These are phyloP conservation scores for Leishmania arabica DNA, from an alignment of 208 protist species.

Conservation along the genomic window DNA sequence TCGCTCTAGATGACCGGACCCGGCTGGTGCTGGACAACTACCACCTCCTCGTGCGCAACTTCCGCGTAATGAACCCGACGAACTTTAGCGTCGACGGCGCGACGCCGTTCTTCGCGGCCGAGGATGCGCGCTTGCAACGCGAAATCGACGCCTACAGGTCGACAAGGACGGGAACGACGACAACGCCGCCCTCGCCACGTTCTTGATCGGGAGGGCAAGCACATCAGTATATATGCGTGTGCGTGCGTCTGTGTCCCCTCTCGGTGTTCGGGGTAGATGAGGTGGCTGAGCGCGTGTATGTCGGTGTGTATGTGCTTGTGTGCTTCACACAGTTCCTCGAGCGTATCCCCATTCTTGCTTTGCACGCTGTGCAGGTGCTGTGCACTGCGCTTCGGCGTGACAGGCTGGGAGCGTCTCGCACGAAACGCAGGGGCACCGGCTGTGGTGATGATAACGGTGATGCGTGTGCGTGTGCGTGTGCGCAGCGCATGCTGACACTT, in stretches of 20 bases:
- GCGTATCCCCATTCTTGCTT: background rate
- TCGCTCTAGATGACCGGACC: conserved; percentile 57
- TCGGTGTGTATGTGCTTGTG: background rate
- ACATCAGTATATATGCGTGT: background rate
- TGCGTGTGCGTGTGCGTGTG: background rate
- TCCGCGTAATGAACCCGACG: conserved; percentile 78
- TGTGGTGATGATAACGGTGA: background rate
- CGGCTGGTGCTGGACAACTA: conserved; percentile 68
- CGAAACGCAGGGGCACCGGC: too few relatives aligned
- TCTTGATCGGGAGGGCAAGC: background rate
- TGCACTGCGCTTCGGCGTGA: conserved; percentile 2
- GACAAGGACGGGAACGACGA: background rate
- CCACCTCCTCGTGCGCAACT: conserved; percentile 37
- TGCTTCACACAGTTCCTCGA: background rate
- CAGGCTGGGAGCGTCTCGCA: background rate
- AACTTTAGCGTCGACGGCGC: conserved; percentile 50
- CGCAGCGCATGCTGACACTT: background rate
- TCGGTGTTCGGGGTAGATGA: background rate
- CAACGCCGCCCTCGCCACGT: background rate
- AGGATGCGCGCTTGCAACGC: conserved; percentile 18
- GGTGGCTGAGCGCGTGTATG: background rate
- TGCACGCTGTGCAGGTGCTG: background rate
- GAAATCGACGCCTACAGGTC: conserved; percentile 5
- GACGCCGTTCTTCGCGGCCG: conserved; percentile 58
- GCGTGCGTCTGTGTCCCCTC: background rate